Conservation (phyloP, 805 yeast species). For the Zygoascus biomembranicola region DNA sequence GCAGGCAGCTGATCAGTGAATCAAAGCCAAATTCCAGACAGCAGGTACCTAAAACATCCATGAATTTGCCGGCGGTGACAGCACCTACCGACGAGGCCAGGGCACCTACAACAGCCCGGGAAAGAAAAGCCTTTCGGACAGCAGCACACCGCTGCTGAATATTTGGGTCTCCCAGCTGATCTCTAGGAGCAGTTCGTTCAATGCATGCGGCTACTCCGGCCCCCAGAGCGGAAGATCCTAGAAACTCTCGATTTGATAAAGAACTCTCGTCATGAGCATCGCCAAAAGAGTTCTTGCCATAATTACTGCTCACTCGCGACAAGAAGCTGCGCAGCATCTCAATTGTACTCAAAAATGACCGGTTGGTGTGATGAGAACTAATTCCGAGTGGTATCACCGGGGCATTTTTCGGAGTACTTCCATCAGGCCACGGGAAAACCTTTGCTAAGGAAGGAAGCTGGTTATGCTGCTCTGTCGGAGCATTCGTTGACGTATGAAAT, state of each 20-base stretch:
- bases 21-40: constrained; percentile 77
- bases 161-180: background rate
- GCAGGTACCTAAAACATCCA: constrained; percentile 11
- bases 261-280: background rate
- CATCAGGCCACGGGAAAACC: background rate
- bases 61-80: constrained; percentile 1
- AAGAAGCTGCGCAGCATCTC: constrained; percentile 8
- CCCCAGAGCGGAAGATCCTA: constrained; percentile 51
- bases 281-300: background rate
- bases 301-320: background rate
- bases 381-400: background rate
- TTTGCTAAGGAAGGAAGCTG: background rate
- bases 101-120: constrained; percentile 11
- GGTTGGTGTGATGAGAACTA: background rate
- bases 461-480: background rate
- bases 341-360: constrained; percentile 3
- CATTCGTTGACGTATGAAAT: background rate
- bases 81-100: constrained; percentile 10
- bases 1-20: constrained; percentile 49
- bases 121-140: constrained; percentile 8
- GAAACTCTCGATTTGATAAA: constrained; percentile 35
- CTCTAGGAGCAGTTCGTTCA: constrained; percentile 42
- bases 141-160: background rate
- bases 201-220: constrained; percentile 53
- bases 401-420: background rate